phyloP scores from a whole-genome alignment of 1,139 yeast genomes.

The Blastobotrys indianensis region DNA sequence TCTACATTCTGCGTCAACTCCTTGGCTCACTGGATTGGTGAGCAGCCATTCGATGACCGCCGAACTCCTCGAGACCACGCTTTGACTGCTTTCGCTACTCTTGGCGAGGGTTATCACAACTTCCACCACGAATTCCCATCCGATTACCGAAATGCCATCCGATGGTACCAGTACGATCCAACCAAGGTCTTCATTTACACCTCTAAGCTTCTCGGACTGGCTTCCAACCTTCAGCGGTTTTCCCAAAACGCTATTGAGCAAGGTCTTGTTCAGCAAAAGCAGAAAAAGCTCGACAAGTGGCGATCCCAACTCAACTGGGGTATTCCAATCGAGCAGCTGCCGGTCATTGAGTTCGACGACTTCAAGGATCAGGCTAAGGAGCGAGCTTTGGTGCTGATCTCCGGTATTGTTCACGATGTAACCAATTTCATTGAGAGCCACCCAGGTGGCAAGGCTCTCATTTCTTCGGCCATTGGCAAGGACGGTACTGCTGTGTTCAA shows the following conservation, averaged over 20 bases:
- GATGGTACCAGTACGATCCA: conserved; percentile 99
- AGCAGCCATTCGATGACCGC: conserved; percentile 95
- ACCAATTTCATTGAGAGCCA: conserved; percentile 80
- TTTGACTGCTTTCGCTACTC: conserved; percentile 88
- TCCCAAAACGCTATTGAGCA: conserved; percentile 95
- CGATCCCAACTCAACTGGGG: conserved; percentile 88
- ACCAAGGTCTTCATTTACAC: conserved; percentile 75
- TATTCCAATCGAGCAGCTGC: conserved; percentile 71
- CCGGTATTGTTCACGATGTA: conserved; percentile 94
- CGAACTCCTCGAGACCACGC: conserved; percentile 97
- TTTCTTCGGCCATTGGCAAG: conserved; percentile 83
- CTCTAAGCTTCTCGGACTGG: conserved; percentile 72
- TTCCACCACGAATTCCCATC: conserved; percentile 99
- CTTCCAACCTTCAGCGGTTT: conserved; percentile 86
- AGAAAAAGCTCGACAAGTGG: conserved; percentile 85
- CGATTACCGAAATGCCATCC: conserved; percentile 95
- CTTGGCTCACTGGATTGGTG: conserved; percentile 97
- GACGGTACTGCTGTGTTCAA: conserved; percentile 97
- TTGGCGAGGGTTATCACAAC: conserved; percentile 98
- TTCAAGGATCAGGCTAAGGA: conserved; percentile 63
- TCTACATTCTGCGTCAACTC: conserved; percentile 98
- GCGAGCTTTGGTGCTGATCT: conserved; percentile 66
- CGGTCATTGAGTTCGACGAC: conserved; percentile 85
- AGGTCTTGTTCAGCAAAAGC: conserved; percentile 92
- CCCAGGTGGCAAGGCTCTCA: conserved; percentile 94